Percentiles rank a stretch among this genome's conserved stretches.
Evolutionary conservation across 495 filamentous ascomycete species (phyloP).

Genomic region (Hyaloscypha bicolor): DNA sequence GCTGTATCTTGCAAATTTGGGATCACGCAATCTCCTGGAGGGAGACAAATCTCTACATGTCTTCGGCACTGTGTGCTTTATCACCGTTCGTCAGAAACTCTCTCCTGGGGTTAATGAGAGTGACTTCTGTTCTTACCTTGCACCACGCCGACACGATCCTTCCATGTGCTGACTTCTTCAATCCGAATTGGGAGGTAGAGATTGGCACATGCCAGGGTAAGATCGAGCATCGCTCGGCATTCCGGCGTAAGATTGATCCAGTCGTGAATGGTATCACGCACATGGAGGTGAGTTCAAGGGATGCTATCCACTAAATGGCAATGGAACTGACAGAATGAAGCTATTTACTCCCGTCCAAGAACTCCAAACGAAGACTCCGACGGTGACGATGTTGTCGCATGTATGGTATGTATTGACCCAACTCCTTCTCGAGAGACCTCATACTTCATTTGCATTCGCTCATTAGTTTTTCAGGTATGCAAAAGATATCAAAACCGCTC

Average conservation of each 20-base stretch:
- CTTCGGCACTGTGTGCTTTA: conserved; percentile 60
- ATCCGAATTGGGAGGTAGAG: conserved; percentile 68
- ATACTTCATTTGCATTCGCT: background rate
- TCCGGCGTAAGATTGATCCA: conserved; percentile 65
- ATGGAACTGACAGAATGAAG: background rate
- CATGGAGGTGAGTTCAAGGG: conserved; percentile 46
- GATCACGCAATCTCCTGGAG: conserved; percentile 70
- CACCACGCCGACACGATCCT: conserved; percentile 67
- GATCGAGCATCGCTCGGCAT: conserved; percentile 60
- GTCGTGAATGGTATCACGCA: conserved; percentile 70
- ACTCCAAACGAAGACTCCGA: conserved; percentile 58
- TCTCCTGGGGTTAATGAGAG: conserved; percentile 57
- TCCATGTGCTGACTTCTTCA: conserved; percentile 68
- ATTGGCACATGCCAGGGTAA: conserved; percentile 62
- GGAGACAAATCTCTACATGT: conserved; percentile 63
- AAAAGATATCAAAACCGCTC: conserved; percentile 66
- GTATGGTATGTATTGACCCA: conserved; percentile 48
- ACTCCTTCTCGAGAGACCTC: no score
- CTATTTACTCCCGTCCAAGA: conserved; percentile 61
- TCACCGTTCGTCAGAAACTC: conserved; percentile 59
- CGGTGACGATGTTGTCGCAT: conserved; percentile 67
- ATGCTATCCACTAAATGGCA: background rate
- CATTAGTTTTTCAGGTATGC: background rate
- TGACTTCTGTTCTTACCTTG: conserved; percentile 61
- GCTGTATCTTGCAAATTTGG: conserved; percentile 66